These are phyloP conservation scores for Aspergillus pseudoglaucus DNA, from an alignment of 2,329 filamentous ascomycete genomes.

Conservation along the genomic window DNA sequence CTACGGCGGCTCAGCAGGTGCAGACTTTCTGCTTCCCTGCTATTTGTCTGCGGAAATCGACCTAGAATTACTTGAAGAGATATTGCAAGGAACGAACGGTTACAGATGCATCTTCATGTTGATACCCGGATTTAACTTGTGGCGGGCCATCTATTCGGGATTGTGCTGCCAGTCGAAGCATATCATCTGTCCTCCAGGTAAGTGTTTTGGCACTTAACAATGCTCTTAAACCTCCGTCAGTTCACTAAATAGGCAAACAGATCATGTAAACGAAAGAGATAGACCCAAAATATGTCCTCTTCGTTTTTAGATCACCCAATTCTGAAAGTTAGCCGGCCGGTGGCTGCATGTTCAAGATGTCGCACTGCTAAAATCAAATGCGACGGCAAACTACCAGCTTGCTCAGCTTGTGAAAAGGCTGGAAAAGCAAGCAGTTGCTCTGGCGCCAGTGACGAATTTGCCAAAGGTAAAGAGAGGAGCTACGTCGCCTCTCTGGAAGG, in stretches of 20 bases:
- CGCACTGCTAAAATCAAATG: constrained; percentile 95
- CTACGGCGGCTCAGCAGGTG: too few relatives aligned
- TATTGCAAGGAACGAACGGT: neutral
- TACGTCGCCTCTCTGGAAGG: constrained; percentile 95
- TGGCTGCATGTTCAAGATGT: constrained; percentile 74
- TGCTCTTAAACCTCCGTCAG: neutral
- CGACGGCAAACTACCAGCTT: constrained; percentile 91
- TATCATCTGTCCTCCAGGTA: neutral
- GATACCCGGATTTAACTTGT: neutral
- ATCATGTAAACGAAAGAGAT: constrained; percentile 12
- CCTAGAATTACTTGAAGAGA: too few relatives aligned
- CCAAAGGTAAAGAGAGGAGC: constrained; percentile 88
- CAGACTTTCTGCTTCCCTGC: neutral
- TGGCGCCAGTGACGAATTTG: constrained; percentile 91
- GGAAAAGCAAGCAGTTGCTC: constrained; percentile 83
- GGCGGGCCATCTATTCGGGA: neutral
- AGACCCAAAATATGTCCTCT: constrained; percentile 24
- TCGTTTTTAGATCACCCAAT: constrained; percentile 35
- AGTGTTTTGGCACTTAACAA: neutral
- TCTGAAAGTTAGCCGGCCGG: constrained; percentile 63
- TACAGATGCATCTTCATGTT: neutral
- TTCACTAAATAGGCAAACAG: constrained; percentile 2
- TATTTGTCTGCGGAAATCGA: neutral
- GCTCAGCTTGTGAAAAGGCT: constrained; percentile 89
- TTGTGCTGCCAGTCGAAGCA: neutral